Base-by-base conservation (phyloP, 1,284 basidiomycete species). In the Taiwanofungus camphoratus region DNA sequence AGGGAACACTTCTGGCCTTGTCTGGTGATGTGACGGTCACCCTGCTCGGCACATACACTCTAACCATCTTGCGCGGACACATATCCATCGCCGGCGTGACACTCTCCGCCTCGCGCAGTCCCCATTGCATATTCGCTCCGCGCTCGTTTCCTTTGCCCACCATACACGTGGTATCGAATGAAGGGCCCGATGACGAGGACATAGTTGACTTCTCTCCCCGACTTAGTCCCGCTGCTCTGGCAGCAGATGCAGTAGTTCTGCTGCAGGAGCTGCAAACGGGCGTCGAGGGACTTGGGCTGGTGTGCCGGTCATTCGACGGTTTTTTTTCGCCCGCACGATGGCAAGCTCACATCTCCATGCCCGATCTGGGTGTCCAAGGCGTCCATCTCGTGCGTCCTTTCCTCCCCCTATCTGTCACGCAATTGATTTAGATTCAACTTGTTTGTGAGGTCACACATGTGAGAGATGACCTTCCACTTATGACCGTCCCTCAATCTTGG, bases 81-180 rank as follows among this genome's bases (percentile, higher is more conserved):
- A 51, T 87, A 32, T 62, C 67, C 3, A 32, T 87, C 0, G 62
- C 66, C 11, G 84, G 82, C 1, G 63, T 70, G 6, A 62, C 59
- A 0, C 56, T 87, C 6, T 35, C 46, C 1, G 56, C 76, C 1
- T 76, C 77, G 0, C 36, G 52, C 3, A 55, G 45, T 1, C 46
- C 53, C 4, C 68, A 85, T 46, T 58, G 58, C 18, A 65, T 87
- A 18, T 88, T 77, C 54, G 80, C 84, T 2, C 82, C 84, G 0
- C 70, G 74, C 9, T 86, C 77, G 0, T 74, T 82, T 5, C 82
- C 86, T 1, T 58, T 89, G 5, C 83, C 86, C 3, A 54, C 74
- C 15, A 59, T 86, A 16, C 59, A 66, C 45, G 45, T 58, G 35
- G n/a, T 49, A 2, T 26, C 44, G 4, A 40, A 26, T 13, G 36